Base-by-base conservation (phyloP, 169 alveolate genomes). In the Plasmodium sp. region DNA sequence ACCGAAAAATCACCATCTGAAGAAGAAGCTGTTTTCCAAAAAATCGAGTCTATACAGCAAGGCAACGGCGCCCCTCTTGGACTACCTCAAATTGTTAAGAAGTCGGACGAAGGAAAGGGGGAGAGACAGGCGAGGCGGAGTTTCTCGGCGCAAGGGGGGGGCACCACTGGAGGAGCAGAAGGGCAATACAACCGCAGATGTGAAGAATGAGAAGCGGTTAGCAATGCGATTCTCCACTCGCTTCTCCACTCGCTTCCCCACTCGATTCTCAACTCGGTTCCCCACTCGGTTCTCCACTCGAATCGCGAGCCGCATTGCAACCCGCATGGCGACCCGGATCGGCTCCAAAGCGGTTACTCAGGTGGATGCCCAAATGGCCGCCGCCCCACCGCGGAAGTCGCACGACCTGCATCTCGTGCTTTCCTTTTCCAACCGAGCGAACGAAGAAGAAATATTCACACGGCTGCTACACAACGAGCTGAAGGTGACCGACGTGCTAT, bases 381-480 rank as follows among this genome's bases (percentile, higher is more conserved):
- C 71, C n/a, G 27, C 84, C 12, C n/a, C 72, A 22, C 6, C 36
- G 43, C 83, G 83, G 75, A 16, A 84, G 34, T 41, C 39, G 3
- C 71, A 84, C 74, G 34, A 84, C 3, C 5, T 84, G 10, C 48
- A 84, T 45, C 14, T 84, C n/a, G 73, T 67, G 36, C 67, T 84
- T 43, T 84, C 73, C 18, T 84, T 84, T 84, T 22, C 74, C 73
- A 43, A 84, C 34, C 48, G 31, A n/a, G 10, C 45, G 18, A 45
- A 67, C 14, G 81, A 67, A 41, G 54, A 45, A 12, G 92, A 72
- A 16, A 72, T 84, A 6, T 84, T 67, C 51, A 34, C 18, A 6
- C 72, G 92, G 51, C 43, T 84, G 34, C n/a, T 84, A 71, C 33
- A 84, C 0, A 84, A 84, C 16, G 62, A 84, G 22, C 67, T 84